Evolutionary conservation across 2,329 filamentous ascomycete genomes (phyloP).

Genomic region (Alternaria sp.): DNA sequence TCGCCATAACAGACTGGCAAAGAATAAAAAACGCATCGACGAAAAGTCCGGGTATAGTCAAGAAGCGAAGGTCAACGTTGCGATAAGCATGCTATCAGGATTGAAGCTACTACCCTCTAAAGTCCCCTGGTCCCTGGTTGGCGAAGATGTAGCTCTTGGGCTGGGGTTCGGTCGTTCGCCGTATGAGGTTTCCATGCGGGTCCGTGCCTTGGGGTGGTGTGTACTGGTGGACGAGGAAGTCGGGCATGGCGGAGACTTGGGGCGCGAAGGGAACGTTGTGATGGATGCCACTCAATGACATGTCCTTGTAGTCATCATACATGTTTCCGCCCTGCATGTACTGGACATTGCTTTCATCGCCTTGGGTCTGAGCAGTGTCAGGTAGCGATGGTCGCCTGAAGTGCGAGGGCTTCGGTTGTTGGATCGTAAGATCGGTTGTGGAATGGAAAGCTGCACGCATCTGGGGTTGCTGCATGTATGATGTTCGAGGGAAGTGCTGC

Average conservation of each 20-base stretch:
- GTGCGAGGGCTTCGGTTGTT: slow-evolving; percentile 46
- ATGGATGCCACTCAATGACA: slow-evolving; percentile 38
- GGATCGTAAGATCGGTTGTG: slow-evolving; percentile 42
- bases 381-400: slow-evolving; percentile 47
- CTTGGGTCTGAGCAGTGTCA: slow-evolving; percentile 32
- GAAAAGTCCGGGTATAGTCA: slow-evolving; percentile 13
- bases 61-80: slow-evolving; percentile 6
- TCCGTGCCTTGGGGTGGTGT: slow-evolving; percentile 52
- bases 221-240: slow-evolving; percentile 57
- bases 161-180: slow-evolving; percentile 40
- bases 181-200: slow-evolving; percentile 34
- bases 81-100: background rate
- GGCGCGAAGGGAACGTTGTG: slow-evolving; percentile 45
- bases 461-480: slow-evolving; percentile 47
- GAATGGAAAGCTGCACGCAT: slow-evolving; percentile 43
- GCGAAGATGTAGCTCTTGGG: slow-evolving; percentile 57
- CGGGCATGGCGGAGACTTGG: slow-evolving; percentile 40
- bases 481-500: slow-evolving; percentile 51
- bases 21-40: slow-evolving; percentile 2
- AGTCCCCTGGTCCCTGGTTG: slow-evolving; percentile 55
- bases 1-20: background rate
- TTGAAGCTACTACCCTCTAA: slow-evolving; percentile 25
- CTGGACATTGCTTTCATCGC: slow-evolving; percentile 32
- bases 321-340: slow-evolving; percentile 32
- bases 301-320: slow-evolving; percentile 38